Percentiles rank a stretch among this genome's conserved stretches.
These are phyloP conservation scores for Bonia amplexicaulis DNA, from an alignment of 176 grass and related monocot genomes.

Conservation along the genomic window DNA sequence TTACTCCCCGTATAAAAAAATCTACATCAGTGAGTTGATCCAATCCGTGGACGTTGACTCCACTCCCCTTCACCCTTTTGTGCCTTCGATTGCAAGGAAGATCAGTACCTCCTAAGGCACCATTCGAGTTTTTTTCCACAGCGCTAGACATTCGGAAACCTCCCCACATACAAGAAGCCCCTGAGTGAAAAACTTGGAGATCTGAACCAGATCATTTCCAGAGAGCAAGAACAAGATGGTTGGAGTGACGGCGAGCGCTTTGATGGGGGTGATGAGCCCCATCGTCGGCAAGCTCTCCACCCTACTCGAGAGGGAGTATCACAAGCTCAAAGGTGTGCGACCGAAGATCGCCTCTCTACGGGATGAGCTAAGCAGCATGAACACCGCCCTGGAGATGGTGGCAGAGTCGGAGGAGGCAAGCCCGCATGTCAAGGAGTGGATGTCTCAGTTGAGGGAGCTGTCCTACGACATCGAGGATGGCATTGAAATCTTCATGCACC, in stretches of 20 bases:
- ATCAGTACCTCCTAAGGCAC: too few species aligned
- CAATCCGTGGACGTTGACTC: too few species aligned
- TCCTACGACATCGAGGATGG: constrained; percentile 36
- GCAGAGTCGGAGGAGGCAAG: background rate
- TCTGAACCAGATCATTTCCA: too few species aligned
- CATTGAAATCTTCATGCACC: constrained; percentile 17
- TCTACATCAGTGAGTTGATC: too few species aligned
- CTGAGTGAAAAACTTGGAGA: too few species aligned
- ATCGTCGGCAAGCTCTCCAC: background rate
- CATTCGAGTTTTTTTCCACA: too few species aligned
- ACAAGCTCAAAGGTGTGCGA: background rate
- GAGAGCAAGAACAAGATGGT: background rate
- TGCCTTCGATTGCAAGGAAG: too few species aligned
- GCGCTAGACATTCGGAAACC: too few species aligned
- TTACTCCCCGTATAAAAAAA: too few species aligned
- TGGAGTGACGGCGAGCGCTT: constrained; percentile 8
- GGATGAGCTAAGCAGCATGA: constrained; percentile 30
- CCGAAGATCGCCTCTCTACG: background rate
- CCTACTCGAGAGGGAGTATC: background rate
- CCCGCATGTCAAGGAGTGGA: background rate
- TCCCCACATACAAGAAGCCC: too few species aligned
- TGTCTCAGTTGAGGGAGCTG: constrained; percentile 24
- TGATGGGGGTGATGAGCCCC: constrained; percentile 19
- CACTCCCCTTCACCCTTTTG: too few species aligned
- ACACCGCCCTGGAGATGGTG: background rate